phyloP scores from a whole-genome alignment of 2,329 filamentous ascomycete genomes.

The Sphaerostilbella broomeana region DNA sequence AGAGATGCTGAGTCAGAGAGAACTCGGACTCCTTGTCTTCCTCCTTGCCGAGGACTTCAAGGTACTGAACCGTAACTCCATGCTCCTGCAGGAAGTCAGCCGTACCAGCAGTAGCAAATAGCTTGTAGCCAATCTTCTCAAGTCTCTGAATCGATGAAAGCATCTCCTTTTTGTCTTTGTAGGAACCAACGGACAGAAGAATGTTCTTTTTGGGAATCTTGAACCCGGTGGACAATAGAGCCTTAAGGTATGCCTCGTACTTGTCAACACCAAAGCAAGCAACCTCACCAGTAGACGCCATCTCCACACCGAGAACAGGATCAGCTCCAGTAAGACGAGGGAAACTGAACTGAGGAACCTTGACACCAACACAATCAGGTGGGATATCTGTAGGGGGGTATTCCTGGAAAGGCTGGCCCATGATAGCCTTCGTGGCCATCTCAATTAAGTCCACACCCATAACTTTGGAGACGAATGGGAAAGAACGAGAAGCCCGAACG shows the following conservation, averaged over 20 bases:
- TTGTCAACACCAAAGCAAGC: conserved; percentile 94
- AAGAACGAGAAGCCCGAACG: conserved; percentile 89
- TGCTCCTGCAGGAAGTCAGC: conserved; percentile 95
- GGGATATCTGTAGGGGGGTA: conserved; percentile 75
- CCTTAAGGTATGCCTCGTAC: conserved; percentile 97
- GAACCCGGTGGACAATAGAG: conserved; percentile 91
- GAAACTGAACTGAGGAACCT: conserved; percentile 99
- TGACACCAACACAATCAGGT: conserved; percentile 84
- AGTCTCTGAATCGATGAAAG: conserved; percentile 85
- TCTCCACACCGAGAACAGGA: conserved; percentile 94
- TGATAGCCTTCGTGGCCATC: conserved; percentile 97
- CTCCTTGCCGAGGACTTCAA: conserved; percentile 76
- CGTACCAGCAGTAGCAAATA: conserved; percentile 93
- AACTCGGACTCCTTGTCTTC: conserved; percentile 91
- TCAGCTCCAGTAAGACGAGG: conserved; percentile 93
- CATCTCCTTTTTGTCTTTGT: conserved; percentile 98
- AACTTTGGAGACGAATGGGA: conserved; percentile 97
- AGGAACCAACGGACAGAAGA: conserved; percentile 88
- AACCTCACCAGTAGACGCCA: conserved; percentile 98
- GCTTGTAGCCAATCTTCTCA: conserved; percentile 84
- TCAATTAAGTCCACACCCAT: conserved; percentile 97
- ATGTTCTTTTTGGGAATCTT: conserved; percentile 94
- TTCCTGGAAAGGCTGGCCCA: conserved; percentile 70
- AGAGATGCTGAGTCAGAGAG: conserved; percentile 91
- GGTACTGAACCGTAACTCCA: conserved; percentile 83